These are phyloP conservation scores for Aspergillus terreus DNA, from an alignment of 2,329 filamentous ascomycete species.

Conservation along the genomic window DNA sequence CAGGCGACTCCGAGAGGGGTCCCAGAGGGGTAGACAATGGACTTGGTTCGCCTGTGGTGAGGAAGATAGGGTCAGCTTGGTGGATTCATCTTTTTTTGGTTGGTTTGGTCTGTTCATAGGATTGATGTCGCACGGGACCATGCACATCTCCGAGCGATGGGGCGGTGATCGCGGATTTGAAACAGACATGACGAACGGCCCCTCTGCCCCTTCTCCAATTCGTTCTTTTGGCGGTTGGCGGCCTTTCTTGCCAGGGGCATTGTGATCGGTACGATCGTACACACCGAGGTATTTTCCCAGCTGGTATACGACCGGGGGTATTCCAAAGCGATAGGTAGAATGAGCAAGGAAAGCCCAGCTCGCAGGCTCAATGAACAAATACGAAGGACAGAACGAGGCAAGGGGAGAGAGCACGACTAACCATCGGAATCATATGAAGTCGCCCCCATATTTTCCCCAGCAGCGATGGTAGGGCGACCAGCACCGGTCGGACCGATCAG, in stretches of 20 bases:
- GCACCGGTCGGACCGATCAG: slow-evolving; percentile 19
- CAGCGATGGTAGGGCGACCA: slow-evolving; percentile 16
- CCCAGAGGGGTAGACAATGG: slow-evolving; percentile 37
- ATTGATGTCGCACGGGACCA: too few species aligned
- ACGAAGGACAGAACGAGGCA: background rate
- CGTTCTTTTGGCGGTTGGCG: too few species aligned
- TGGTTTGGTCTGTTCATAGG: too few species aligned
- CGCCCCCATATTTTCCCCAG: slow-evolving; percentile 30
- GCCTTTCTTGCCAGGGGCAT: too few species aligned
- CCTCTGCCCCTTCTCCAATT: too few species aligned
- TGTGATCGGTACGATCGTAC: too few species aligned
- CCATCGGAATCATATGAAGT: slow-evolving; percentile 35
- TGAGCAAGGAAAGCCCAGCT: background rate
- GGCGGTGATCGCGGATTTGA: too few species aligned
- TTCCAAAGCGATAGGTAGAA: background rate
- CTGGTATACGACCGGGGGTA: background rate
- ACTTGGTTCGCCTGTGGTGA: slow-evolving; percentile 35
- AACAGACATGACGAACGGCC: too few species aligned
- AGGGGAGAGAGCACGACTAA: slow-evolving; percentile 25
- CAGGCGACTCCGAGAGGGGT: slow-evolving; percentile 33
- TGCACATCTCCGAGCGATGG: too few species aligned
- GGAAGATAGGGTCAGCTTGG: slow-evolving; percentile 11
- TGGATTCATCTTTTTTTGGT: too few species aligned
- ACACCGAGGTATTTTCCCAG: too few species aligned
- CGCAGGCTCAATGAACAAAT: background rate